These are phyloP conservation scores for Papiliotrema laurentii DNA, from an alignment of 1,284 basidiomycete species.

Conservation along the genomic window DNA sequence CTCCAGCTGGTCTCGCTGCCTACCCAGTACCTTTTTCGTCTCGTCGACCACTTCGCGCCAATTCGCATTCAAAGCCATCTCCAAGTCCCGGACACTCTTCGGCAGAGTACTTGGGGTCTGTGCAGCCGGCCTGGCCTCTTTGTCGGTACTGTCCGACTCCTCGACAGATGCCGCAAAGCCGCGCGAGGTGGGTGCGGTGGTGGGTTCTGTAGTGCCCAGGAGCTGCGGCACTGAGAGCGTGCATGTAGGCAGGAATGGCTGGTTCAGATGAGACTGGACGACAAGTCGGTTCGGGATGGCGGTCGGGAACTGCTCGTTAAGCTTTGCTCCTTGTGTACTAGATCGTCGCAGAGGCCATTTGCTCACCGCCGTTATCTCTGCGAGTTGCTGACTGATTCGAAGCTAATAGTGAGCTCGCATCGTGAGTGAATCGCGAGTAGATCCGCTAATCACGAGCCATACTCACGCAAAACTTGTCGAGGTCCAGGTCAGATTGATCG, in stretches of 20 bases:
- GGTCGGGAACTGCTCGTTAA: slow-evolving; percentile 25
- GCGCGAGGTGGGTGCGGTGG: slow-evolving; percentile 10
- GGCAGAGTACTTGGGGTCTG: slow-evolving; percentile 6
- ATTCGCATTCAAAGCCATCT: slow-evolving; percentile 27
- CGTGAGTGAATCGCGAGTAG: too few species aligned
- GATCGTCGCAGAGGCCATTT: neutral
- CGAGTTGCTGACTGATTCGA: slow-evolving; percentile 27
- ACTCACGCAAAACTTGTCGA: slow-evolving; percentile 33
- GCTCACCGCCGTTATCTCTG: slow-evolving; percentile 33
- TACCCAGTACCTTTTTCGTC: slow-evolving; percentile 19
- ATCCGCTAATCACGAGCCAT: too few species aligned
- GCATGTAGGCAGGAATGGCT: slow-evolving; percentile 30
- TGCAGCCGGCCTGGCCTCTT: neutral
- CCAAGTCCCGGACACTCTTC: slow-evolving; percentile 24
- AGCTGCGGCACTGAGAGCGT: slow-evolving; percentile 20
- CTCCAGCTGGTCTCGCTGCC: slow-evolving; percentile 31
- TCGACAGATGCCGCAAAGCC: slow-evolving; percentile 11
- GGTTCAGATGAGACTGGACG: slow-evolving; percentile 31
- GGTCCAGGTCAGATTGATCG: slow-evolving; percentile 32
- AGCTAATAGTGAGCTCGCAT: too few species aligned
- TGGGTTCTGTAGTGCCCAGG: slow-evolving; percentile 18
- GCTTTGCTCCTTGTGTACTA: neutral
- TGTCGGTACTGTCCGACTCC: slow-evolving; percentile 5
- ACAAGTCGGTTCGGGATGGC: slow-evolving; percentile 18
- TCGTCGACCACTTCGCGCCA: slow-evolving; percentile 25